Evolutionary conservation across 805 yeast genomes (phyloP), one percentile per base, ranked within the genome.

Genomic region (Saturnispora silvae): DNA sequence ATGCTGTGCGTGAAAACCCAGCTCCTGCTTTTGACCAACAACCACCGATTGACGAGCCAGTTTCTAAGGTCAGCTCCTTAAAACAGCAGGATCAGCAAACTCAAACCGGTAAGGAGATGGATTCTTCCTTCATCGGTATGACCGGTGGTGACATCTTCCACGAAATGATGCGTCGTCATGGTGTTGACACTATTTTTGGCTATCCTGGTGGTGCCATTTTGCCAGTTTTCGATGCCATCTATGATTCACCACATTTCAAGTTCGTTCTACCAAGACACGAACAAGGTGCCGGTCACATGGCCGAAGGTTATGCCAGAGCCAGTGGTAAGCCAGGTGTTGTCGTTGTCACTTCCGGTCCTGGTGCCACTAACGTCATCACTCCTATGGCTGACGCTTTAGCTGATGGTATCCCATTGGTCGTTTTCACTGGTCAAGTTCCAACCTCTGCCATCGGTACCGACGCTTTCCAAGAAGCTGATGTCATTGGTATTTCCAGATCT

Each of bases 251-350:
- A 40, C 75, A 81, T 53, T 89, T 92, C 70, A 75, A 79, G 49
- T 92, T 92, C 56, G 83, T 92, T 40, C 67, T 92, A 46, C 98
- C 98, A 34, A 75, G 94, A 53, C 97, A 92, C 60, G 98, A 92
- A 63, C 98, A 92, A 64, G 98, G 98, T 59, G 98, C 97, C 14
- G 98, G 98, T 37, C 98, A 92, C 63, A 92, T 92, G 97, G 98
- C 98, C 40, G 96, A 92, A 65, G 98, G 98, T 42, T 92, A 92
- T 50, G 96, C 98, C 40, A 72, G 94, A 49, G 98, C 95, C 28
- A 61, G 69, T 33, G 98, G 97, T 42, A 92, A 84, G 62, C 94
- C 96, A 11, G 98, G 98, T 65, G 94, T 92, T 46, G 97, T 92
- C 34, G 67, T 92, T 52, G 98, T 92, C 36, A 92, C 98, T n/a